Base-by-base conservation (phyloP, 768 basidiomycete genomes). In the Suillus ampliporus region DNA sequence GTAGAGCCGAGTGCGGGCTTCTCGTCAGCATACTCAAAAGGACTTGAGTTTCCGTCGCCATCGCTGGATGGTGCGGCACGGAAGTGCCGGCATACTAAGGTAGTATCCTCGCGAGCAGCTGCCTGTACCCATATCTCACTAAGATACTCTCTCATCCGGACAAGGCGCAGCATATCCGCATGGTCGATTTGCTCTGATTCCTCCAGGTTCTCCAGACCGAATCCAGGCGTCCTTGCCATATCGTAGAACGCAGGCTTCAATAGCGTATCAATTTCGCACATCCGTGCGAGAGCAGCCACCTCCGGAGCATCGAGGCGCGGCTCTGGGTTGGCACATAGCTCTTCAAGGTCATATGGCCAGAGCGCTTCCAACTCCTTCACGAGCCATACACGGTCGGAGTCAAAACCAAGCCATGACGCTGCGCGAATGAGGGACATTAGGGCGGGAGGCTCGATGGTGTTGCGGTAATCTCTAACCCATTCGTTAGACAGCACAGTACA, bases 211-310 rank as follows among this genome's bases (percentile, higher is more conserved):
- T 23, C 13, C 6, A 47, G 46, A 47, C 46, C 46, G 13, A 47
- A 47, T 21, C 21, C 46, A 23, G 46, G 21, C 13, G 60, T 8
- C 53, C 65, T 59, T 21, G 68, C 67, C 14, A 82, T 69, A 61
- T 82, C 78, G 63, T 82, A 82, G 59, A 76, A 79, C 1, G 78
- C 79, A 48, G 71, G 69, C 54, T 77, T 76, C 17, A 77, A 67
- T 26, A 80, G 68, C 1, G 38, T 43, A 4, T 70, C 65, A 10
- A 79, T 41, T 28, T 70, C 63, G 58, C 64, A 76, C 6, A 64
- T 23, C 14, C 71, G 73, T 21, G 75, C 78, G 14, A 81, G 69
- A 13, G 65, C 54, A 28, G 80, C 65, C 3, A 74, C 77, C 23
- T 70, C 70, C 2, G 69, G 69, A 2, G 78, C 76, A 37, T 72